A percentile compares a stretch with the other conserved stretches of the same genome.
Evolutionary conservation across 371 early-diverging fungal genomes (phyloP).

Genomic region (Mortierella polycephala): DNA sequence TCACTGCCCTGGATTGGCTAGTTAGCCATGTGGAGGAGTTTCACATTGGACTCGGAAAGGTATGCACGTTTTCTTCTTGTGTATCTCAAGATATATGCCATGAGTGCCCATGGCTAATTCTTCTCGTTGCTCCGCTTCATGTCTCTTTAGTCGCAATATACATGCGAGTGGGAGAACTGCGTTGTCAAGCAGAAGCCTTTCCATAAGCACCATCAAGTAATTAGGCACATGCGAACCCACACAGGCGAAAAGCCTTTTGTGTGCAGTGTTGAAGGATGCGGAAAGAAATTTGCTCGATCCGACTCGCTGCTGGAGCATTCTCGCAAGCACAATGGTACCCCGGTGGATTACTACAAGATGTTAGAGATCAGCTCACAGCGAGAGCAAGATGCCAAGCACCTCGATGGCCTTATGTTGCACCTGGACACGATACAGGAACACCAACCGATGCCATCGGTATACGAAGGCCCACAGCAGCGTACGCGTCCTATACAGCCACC

Average conservation of each 20-base stretch:
- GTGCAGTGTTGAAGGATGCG: slow-evolving; percentile 55
- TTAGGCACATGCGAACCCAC: slow-evolving; percentile 56
- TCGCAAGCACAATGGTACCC: slow-evolving; percentile 38
- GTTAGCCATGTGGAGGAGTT: slow-evolving; percentile 49
- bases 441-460: background rate
- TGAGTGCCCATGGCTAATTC: background rate
- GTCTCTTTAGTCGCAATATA: slow-evolving; percentile 44
- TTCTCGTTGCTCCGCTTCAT: background rate
- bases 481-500: background rate
- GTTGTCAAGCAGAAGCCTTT: slow-evolving; percentile 55
- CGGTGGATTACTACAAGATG: slow-evolving; percentile 34
- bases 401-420: slow-evolving; percentile 32
- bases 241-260: slow-evolving; percentile 58
- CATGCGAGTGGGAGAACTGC: slow-evolving; percentile 55
- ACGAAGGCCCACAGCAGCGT: slow-evolving; percentile 2
- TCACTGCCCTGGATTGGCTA: slow-evolving; percentile 49
- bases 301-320: slow-evolving; percentile 41
- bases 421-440: slow-evolving; percentile 39
- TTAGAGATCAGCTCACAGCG: slow-evolving; percentile 34
- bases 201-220: slow-evolving; percentile 54
- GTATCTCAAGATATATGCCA: background rate
- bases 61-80: slow-evolving; percentile 14
- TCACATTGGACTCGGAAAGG: slow-evolving; percentile 53
- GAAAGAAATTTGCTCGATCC: slow-evolving; percentile 53
- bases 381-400: slow-evolving; percentile 41